phyloP scores from a whole-genome alignment of 768 basidiomycete species.

The Serpula lacrymans region DNA sequence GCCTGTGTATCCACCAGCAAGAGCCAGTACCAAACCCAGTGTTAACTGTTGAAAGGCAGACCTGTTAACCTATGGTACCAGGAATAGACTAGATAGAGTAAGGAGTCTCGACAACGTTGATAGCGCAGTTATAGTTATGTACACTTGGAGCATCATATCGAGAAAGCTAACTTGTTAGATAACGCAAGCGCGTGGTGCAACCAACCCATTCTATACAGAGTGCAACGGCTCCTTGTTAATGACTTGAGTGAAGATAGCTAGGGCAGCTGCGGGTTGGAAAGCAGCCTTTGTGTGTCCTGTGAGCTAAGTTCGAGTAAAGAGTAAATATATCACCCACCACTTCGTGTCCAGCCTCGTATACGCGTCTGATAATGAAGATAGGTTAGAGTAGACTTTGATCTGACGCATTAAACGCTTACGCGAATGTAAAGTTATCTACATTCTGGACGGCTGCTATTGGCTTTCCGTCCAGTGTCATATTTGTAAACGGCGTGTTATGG shows the following conservation, averaged over 20 bases:
- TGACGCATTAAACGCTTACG: constrained; percentile 50
- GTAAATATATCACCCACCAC: constrained; percentile 40
- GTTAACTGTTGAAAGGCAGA: too few species aligned
- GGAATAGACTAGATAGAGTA: too few species aligned
- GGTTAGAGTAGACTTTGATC: too few species aligned
- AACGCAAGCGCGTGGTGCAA: too few species aligned
- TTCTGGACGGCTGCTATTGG: constrained; percentile 60
- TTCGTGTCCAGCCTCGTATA: constrained; percentile 60
- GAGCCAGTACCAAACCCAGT: too few species aligned
- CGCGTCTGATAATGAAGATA: constrained; percentile 35
- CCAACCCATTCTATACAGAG: constrained; percentile 47
- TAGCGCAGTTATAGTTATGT: too few species aligned
- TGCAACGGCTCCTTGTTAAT: constrained; percentile 49
- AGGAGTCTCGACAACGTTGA: too few species aligned
- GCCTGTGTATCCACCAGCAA: too few species aligned
- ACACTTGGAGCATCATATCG: too few species aligned
- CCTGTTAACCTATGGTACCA: too few species aligned
- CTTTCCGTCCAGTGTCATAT: constrained; percentile 53
- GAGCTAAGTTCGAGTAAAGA: constrained; percentile 1
- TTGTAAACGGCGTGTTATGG: constrained; percentile 39
- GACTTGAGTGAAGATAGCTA: constrained; percentile 59
- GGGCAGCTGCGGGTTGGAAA: constrained; percentile 55
- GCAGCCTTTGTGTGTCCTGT: constrained; percentile 42
- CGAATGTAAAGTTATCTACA: constrained; percentile 65
- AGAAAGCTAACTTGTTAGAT: too few species aligned